Base-by-base conservation (phyloP, 1,284 basidiomycete genomes). In the Puccinia novopanici region DNA sequence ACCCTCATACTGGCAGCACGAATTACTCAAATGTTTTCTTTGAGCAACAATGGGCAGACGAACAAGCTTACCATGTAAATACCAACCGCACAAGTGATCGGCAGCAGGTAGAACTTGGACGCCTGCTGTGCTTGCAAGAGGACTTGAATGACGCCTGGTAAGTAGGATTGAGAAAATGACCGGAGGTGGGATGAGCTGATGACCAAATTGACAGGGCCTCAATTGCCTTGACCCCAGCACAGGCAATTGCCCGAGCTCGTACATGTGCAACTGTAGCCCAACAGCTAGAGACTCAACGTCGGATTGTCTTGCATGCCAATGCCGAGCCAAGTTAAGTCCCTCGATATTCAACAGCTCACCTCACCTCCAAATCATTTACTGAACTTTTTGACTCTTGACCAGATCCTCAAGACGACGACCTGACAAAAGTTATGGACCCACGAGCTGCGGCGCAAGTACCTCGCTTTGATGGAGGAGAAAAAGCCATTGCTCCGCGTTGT, bases 391-490 rank as follows among this genome's bases (percentile, higher is more conserved):
- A n/a, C n/a, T n/a, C n/a, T n/a, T n/a, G n/a, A n/a, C n/a, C n/a
- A n/a, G n/a, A n/a, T n/a, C n/a, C n/a, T n/a, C n/a, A n/a, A n/a
- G n/a, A n/a, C n/a, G n/a, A n/a, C n/a, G n/a, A n/a, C n/a, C n/a
- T n/a, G n/a, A n/a, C n/a, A n/a, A n/a, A n/a, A n/a, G n/a, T n/a
- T n/a, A n/a, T n/a, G n/a, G n/a, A n/a, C n/a, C n/a, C n/a, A n/a
- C 12, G 52, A 73, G 4, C 52, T 73, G 34, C 8, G 71, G n/a
- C n/a, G 52, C 12, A 40, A 2, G 0, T 57, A 57, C 12, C 42
- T 73, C 1, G n/a, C 71, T 27, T n/a, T 73, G 0, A 17, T 54
- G 24, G 57, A 73, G 24, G 71, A 73, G 17, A 73, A 57, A 37
- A 5, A 55, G 27, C 71, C 50, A 0, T 57, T 57, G 1, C 15